Evolutionary conservation across 2,329 filamentous ascomycete species (phyloP), one percentile per base, ranked within the genome.

Genomic region (Nannizziopsis barbatae): DNA sequence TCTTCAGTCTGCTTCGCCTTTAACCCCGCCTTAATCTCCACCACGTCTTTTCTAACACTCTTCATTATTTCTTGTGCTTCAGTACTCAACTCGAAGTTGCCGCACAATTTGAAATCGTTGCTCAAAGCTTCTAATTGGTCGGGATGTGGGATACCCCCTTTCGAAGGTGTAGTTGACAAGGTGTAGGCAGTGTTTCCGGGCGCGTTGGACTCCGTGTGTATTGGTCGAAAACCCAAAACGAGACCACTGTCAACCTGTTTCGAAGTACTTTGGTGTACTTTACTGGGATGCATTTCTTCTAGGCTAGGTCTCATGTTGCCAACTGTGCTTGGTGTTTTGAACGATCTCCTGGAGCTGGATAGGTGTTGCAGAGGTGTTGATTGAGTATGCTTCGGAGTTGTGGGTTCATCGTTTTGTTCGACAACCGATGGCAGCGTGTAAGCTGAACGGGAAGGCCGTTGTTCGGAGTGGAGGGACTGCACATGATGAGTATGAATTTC

Each of bases 241-340:
- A 92, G 73, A 5, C 84, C 87, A 9, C 88, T 87, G 20, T 92
- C 88, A 1, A 83, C 78, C 39, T 85, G 73, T 47, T 84, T 85
- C 53, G 80, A 83, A 17, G 84, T 89, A 55, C 75, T 82, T 47
- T 78, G 75, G 50, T 92, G 86, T 49, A 80, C 78, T 62, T 84
- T 85, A 70, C 84, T 85, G 7, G 90, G 90, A 62, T 95, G 89
- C 89, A 95, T 95, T 64, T 95, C 88, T 51, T 81, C 79, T 54
- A 75, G 75, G 42, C 83, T 72, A 18, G 86, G 84, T 68, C 84
- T 83, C 56, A 83, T 70, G 5, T 80, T 75, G 3, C 80, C 79
- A 11, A 75, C 76, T 35, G 78, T 77, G 36, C 73, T 74, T 4
- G 87, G 87, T 1, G 84, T 73, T 48, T 83, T 61, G 47, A 69